phyloP scores from a whole-genome alignment of 2,329 filamentous ascomycete genomes.

The Aspergillus neoniger region DNA sequence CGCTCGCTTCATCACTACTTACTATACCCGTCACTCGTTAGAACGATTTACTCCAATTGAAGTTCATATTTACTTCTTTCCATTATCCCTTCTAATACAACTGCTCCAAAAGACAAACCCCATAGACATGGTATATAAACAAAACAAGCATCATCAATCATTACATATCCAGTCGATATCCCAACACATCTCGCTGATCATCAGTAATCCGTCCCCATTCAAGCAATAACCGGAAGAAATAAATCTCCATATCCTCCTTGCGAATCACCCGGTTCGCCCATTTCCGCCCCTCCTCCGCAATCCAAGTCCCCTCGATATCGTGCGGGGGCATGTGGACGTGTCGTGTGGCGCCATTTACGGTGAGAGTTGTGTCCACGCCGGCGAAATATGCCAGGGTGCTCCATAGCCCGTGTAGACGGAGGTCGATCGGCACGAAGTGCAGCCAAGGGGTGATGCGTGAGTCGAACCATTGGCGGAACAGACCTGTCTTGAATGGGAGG shows the following conservation, averaged over 20 bases:
- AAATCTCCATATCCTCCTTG: constrained; percentile 76
- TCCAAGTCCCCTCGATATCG: constrained; percentile 60
- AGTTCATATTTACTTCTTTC: neutral
- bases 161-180: constrained; percentile 31
- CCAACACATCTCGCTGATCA: constrained; percentile 57
- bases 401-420: constrained; percentile 72
- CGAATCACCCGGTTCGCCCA: constrained; percentile 67
- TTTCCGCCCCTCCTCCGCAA: constrained; percentile 64
- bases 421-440: constrained; percentile 77
- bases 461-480: constrained; percentile 80
- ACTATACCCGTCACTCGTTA: constrained; percentile 1
- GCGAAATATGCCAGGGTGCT: constrained; percentile 73
- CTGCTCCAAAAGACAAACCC: too few relatives aligned
- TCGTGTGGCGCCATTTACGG: constrained; percentile 28
- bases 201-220: constrained; percentile 74
- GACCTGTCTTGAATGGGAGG: constrained; percentile 67
- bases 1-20: neutral
- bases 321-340: constrained; percentile 53
- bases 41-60: neutral
- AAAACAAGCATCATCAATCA: too few relatives aligned
- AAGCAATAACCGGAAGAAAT: constrained; percentile 73
- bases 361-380: constrained; percentile 46
- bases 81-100: constrained; percentile 4
- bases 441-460: constrained; percentile 73
- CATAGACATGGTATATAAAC: too few relatives aligned